A percentile compares a stretch with the other conserved stretches of the same genome.
phyloP scores from a whole-genome alignment of 441 rosid genomes.

The Adansonia grandidieri region DNA sequence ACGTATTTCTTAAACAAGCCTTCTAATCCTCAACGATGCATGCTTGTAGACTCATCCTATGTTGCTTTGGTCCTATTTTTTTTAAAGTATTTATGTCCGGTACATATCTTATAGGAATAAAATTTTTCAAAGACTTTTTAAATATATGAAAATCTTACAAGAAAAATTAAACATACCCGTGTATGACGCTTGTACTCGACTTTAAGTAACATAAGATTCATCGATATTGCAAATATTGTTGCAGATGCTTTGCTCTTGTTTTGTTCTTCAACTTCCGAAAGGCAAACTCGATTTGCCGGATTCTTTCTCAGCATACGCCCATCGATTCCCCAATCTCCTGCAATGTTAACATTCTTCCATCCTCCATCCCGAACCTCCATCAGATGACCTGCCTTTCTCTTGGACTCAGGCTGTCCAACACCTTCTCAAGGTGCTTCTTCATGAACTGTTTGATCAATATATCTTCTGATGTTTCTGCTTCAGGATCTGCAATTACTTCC shows the following conservation, averaged over 20 bases:
- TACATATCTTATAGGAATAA: too few relatives aligned
- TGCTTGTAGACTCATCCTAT: slow-evolving; percentile 7
- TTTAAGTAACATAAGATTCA: not conserved
- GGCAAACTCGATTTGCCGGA: slow-evolving; percentile 86
- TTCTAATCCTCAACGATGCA: slow-evolving; percentile 25
- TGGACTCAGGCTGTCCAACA: slow-evolving; percentile 63
- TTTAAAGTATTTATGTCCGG: too few relatives aligned
- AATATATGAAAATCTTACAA: too few relatives aligned
- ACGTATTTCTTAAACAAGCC: slow-evolving; percentile 22
- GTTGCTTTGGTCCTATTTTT: too few relatives aligned
- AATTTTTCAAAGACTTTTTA: too few relatives aligned
- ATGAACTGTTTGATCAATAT: slow-evolving; percentile 67
- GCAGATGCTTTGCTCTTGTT: slow-evolving; percentile 72
- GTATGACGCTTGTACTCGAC: not conserved
- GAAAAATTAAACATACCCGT: too few relatives aligned
- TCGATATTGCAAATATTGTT: slow-evolving; percentile 49
- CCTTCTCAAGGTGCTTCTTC: slow-evolving; percentile 79
- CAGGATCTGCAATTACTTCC: slow-evolving; percentile 84
- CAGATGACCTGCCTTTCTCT: slow-evolving; percentile 83
- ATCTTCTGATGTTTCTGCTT: slow-evolving; percentile 73
- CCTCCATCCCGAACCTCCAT: slow-evolving; percentile 89
- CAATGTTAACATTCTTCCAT: slow-evolving; percentile 84
- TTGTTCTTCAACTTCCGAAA: slow-evolving; percentile 84
- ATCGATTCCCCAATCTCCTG: slow-evolving; percentile 92
- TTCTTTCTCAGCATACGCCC: slow-evolving; percentile 84